Evolutionary conservation across 768 basidiomycete species (phyloP), one percentile per base, ranked within the genome.

Genomic region (Boletus sensibilis): DNA sequence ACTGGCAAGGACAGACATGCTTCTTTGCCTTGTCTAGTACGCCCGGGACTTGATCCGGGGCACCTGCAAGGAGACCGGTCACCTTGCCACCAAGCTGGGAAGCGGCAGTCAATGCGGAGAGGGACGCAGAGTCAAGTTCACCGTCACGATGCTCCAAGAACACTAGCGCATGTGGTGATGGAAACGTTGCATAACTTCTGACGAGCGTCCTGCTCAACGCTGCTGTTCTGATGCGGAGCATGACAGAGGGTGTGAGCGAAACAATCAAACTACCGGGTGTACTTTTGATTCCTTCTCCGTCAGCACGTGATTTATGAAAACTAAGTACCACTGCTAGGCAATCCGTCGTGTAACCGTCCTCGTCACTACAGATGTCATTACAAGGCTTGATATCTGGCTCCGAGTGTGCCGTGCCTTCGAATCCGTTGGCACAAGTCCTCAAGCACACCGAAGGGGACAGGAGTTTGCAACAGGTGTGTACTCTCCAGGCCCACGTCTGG

Each of bases 41-140:
- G 34, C 68, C 68, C 37, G 82, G 78, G 18, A 94, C 81, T 64
- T 90, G 81, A 25, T 85, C 85, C 58, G 83, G 77, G 23, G 78
- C 78, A n/a, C 87, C 90, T 20, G 90, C 76, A 39, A 94, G 72
- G 35, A 93, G 77, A 12, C 87, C 88, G 45, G 92, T 90, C 37
- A 98, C 88, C 65, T 90, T 78, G 4, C 94, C 94, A 43, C 93
- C 93, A 2, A 98, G 81, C 62, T 87, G 81, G 55, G 83, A 77
- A 1, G 95, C 97, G 41, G 97, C 97, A 1, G 94, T 92, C 60
- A 99, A 75, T 25, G 97, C 96, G 34, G 91, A 94, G 55, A 98
- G 79, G 14, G 91, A 91, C 14, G 85, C 87, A 1, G 93, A 82
- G 55, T 94, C 92, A 59, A 98, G 81, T 55, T 82, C 79, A 37